phyloP scores from a whole-genome alignment of 2,329 filamentous ascomycete species.

The Xylariaceae sp. region DNA sequence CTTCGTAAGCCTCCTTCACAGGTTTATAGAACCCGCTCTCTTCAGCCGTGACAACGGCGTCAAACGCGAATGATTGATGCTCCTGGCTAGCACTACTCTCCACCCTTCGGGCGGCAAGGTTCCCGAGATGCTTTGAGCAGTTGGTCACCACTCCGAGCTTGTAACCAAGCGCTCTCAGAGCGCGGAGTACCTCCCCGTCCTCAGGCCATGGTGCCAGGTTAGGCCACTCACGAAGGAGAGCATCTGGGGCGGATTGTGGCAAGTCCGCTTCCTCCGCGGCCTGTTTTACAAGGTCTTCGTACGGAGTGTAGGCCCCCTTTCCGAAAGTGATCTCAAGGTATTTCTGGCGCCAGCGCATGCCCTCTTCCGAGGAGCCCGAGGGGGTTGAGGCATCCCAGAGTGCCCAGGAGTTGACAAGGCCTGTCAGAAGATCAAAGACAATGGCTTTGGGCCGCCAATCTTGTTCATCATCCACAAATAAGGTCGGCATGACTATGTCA shows the following conservation, averaged over 20 bases:
- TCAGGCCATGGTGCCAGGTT: conserved; percentile 9
- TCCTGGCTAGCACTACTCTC: conserved; percentile 2
- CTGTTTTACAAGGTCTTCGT: conserved; percentile 12
- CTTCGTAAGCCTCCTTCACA: conserved; percentile 8
- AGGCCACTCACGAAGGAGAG: conserved; percentile 3
- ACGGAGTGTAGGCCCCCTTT: conserved; percentile 10
- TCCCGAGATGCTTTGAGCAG: conserved; percentile 11
- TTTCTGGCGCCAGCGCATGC: conserved; percentile 9
- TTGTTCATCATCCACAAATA: not conserved
- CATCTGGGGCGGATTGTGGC: conserved; percentile 10
- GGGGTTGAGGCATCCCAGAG: conserved; percentile 13
- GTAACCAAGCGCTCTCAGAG: conserved; percentile 6
- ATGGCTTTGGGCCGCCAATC: conserved; percentile 14
- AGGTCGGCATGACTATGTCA: conserved; percentile 3
- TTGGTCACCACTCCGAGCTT: conserved; percentile 14
- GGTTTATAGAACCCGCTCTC: conserved; percentile 15
- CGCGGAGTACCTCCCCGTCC: conserved; percentile 1
- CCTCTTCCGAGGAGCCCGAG: conserved; percentile 4
- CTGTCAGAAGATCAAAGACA: conserved; percentile 14
- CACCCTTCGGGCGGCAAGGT: conserved; percentile 4
- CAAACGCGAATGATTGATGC: conserved; percentile 5
- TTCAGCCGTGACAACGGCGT: conserved; percentile 13
- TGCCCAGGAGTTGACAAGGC: conserved; percentile 12
- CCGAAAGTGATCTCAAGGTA: conserved; percentile 12
- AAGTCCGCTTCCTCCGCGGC: conserved; percentile 8